Evolutionary conservation across 1,284 basidiomycete genomes (phyloP), one percentile per base, ranked within the genome.

Genomic region (Cutaneotrichosporon sp.): DNA sequence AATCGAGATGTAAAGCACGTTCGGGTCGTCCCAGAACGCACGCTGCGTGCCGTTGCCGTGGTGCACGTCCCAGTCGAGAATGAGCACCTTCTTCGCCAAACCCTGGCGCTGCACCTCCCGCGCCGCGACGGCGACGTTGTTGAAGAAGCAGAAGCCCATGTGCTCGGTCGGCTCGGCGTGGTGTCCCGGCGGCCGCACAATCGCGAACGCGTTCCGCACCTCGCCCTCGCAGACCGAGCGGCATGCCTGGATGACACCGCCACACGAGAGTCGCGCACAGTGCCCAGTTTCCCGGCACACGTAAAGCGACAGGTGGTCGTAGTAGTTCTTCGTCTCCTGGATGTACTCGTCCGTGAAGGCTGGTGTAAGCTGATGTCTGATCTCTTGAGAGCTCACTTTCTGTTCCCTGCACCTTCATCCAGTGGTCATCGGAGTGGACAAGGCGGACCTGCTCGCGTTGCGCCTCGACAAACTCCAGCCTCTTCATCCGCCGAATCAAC

Each of bases 61-160:
- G 78, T 99, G 95, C 0, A 99, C 92, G 78, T 99, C 95, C 93
- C 97, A 99, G 75, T 99, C 95, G 16, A 99, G 81, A 71, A 99
- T 97, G 69, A 99, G 75, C 16, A 99, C 87, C 72, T 86, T 91
- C 74, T 87, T 90, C 57, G 89, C 81, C 2, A 85, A 74, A 0
- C 89, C 89, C 47, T 83, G 73, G 63, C 88, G 82, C 71, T 89
- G 91, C 31, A 88, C 85, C 36, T 90, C 94, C 76, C 85, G 87
- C 50, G 91, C 86, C 1, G 95, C 95, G 7, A 99, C 90, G 1
- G 95, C 90, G 22, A 97, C 95, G 71, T 99, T 99, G 80, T 99
- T 99, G 82, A 93, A 97, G 82, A 99, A 95, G 80, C 97, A 99
- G 79, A 99, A 99, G 1, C 97, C 97, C 91, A 97, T 97, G 72